A percentile compares a stretch with the other conserved stretches of the same genome.
These are phyloP conservation scores for Kernera saxatilis DNA, from an alignment of 345 rosid genomes.

Conservation along the genomic window DNA sequence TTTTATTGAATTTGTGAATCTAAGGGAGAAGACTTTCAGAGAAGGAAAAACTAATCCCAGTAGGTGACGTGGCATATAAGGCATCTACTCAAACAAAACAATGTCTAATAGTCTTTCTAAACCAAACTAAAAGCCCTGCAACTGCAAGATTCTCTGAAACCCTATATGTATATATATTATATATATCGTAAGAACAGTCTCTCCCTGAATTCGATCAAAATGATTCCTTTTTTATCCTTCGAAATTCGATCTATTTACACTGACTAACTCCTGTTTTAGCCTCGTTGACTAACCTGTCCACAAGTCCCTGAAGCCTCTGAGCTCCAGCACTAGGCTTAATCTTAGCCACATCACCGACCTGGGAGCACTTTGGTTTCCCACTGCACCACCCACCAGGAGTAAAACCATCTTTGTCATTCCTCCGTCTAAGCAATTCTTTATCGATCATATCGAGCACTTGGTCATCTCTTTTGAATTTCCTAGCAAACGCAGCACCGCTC, in stretches of 20 bases:
- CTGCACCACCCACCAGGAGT: constrained; percentile 98
- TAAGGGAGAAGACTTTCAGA: background rate
- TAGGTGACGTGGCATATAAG: constrained; percentile 22
- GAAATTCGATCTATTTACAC: constrained; percentile 57
- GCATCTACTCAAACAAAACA: constrained; percentile 10
- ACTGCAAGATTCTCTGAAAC: constrained; percentile 14
- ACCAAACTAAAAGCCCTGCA: constrained; percentile 14
- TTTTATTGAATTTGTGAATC: constrained; percentile 3
- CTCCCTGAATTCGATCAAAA: constrained; percentile 6
- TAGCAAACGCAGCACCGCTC: constrained; percentile 85
- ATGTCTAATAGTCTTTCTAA: constrained; percentile 24
- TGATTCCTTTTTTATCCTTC: background rate
- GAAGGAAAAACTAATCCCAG: constrained; percentile 2
- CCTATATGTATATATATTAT: constrained; percentile 15
- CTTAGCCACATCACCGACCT: constrained; percentile 56
- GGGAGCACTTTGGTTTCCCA: constrained; percentile 59
- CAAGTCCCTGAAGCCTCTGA: constrained; percentile 52
- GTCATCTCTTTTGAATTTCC: constrained; percentile 62
- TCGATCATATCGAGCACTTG: constrained; percentile 71
- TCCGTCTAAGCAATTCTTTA: constrained; percentile 57
- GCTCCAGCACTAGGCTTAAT: constrained; percentile 78
- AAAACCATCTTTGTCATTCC: constrained; percentile 40
- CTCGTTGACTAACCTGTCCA: constrained; percentile 42
- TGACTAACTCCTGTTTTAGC: constrained; percentile 48
- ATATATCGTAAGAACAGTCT: constrained; percentile 14